These are phyloP conservation scores for Porodaedalea pini DNA, from an alignment of 1,284 basidiomycete species.

Conservation along the genomic window DNA sequence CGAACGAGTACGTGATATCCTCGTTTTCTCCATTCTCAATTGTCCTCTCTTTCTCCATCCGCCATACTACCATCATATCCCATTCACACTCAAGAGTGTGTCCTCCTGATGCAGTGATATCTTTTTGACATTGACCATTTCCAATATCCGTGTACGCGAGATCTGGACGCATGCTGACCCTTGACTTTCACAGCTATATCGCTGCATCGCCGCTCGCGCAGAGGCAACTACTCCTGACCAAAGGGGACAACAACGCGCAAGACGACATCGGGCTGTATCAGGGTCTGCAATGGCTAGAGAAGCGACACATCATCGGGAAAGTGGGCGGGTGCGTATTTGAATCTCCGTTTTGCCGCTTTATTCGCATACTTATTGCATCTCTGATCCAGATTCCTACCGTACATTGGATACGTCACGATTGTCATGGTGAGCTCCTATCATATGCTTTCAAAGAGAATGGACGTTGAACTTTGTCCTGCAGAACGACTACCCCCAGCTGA, in stretches of 20 bases:
- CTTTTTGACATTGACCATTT: neutral
- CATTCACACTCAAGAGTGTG: neutral
- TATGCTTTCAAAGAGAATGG: neutral
- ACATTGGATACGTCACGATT: slow-evolving; percentile 65
- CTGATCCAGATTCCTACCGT: slow-evolving; percentile 47
- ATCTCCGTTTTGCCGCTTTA: neutral
- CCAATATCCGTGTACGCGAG: too few relatives aligned
- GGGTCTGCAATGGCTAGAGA: slow-evolving; percentile 51
- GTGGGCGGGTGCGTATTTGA: slow-evolving; percentile 45
- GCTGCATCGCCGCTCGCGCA: slow-evolving; percentile 17
- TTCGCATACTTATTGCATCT: neutral
- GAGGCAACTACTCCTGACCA: slow-evolving; percentile 52
- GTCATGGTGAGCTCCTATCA: slow-evolving; percentile 37
- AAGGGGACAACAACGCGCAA: slow-evolving; percentile 59
- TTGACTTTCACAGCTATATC: slow-evolving; percentile 10
- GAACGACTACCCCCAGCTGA: slow-evolving; percentile 96
- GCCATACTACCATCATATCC: neutral
- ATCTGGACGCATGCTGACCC: neutral
- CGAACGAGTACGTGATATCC: slow-evolving; percentile 26
- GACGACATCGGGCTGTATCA: slow-evolving; percentile 57
- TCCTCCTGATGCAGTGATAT: neutral
- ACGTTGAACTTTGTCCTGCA: slow-evolving; percentile 31
- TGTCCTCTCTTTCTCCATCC: neutral
- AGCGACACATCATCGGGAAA: slow-evolving; percentile 56
- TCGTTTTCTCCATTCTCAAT: neutral